These are phyloP conservation scores for Paragyromitra xinjiangensis DNA, from an alignment of 495 filamentous ascomycete species.

Conservation along the genomic window DNA sequence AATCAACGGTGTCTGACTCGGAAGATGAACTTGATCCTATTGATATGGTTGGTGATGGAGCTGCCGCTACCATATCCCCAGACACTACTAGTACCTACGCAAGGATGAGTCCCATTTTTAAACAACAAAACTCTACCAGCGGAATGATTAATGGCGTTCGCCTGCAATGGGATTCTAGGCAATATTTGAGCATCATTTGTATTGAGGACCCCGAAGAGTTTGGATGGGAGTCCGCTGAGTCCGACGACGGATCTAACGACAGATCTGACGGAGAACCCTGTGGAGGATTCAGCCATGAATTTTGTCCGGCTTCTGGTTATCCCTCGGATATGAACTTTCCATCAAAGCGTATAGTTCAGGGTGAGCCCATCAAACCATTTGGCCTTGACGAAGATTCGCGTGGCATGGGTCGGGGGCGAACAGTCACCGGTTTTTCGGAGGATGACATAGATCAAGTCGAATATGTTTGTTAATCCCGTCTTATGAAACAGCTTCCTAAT, in stretches of 20 bases:
- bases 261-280: not conserved
- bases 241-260: not conserved
- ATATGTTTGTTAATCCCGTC: constrained; percentile 28
- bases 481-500: not conserved
- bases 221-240: constrained; percentile 18
- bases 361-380: not conserved
- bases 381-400: not conserved
- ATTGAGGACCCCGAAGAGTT: constrained; percentile 1
- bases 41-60: not conserved
- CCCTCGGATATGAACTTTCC: not conserved
- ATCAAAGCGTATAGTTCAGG: not conserved
- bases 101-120: constrained; percentile 24
- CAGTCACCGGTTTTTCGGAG: not conserved
- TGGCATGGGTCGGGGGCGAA: not conserved
- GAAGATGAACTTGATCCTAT: not conserved
- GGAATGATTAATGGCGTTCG: constrained; percentile 25
- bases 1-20: not conserved
- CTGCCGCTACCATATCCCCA: not conserved
- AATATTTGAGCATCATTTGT: constrained; percentile 25
- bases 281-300: not conserved
- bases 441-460: constrained; percentile 30
- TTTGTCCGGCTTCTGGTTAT: not conserved
- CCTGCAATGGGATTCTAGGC: constrained; percentile 27
- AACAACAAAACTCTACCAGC: constrained; percentile 21
- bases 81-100: constrained; percentile 11